phyloP scores from a whole-genome alignment of 306 rosid genomes.

The peach (Prunus persica) region DNA sequence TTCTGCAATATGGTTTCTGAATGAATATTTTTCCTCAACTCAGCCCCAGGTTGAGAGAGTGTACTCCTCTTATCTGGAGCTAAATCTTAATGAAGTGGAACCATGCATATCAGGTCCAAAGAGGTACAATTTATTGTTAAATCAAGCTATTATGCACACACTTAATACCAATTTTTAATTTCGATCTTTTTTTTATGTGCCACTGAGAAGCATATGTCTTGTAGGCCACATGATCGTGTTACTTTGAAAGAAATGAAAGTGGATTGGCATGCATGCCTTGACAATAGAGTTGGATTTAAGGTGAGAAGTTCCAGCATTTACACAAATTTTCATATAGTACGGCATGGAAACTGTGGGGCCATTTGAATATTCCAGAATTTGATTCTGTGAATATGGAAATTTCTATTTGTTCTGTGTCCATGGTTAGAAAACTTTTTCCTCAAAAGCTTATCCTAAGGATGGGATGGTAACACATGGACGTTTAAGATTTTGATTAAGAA shows the following conservation, averaged over 20 bases:
- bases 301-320: constrained; percentile 34
- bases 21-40: constrained; percentile 27
- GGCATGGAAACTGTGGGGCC: background rate
- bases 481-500: no score
- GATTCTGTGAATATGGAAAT: background rate
- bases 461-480: background rate
- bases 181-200: constrained; percentile 16
- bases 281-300: constrained; percentile 95
- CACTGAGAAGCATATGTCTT: constrained; percentile 29
- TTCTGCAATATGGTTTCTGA: constrained; percentile 24
- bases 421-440: no score
- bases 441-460: background rate
- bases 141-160: constrained; percentile 15
- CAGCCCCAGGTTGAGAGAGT: constrained; percentile 83
- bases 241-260: constrained; percentile 86
- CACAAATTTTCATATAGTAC: background rate
- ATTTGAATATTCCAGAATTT: background rate
- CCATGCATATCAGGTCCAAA: constrained; percentile 97
- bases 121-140: constrained; percentile 45
- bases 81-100: constrained; percentile 76
- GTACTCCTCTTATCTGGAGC: constrained; percentile 78
- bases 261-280: constrained; percentile 90
- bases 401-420: background rate
- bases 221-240: constrained; percentile 97
- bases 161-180: background rate